Conservation (phyloP, 768 basidiomycete genomes). For the Tephrocybe sp. region DNA sequence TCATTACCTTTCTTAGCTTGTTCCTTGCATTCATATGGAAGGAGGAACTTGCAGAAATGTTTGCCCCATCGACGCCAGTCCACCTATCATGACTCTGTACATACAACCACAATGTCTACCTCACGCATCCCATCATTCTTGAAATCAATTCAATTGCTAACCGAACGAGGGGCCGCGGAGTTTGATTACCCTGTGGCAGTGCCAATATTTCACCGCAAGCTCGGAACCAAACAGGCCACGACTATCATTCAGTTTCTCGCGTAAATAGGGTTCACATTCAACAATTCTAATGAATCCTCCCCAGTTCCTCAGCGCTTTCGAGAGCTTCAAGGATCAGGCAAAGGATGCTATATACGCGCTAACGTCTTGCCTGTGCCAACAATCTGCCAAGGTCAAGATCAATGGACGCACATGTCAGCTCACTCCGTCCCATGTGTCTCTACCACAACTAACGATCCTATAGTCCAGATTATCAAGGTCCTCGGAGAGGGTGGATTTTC, state of each 20-base stretch:
- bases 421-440: constrained; percentile 5
- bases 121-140: no score
- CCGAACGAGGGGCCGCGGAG: not conserved
- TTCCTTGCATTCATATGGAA: constrained; percentile 32
- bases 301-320: constrained; percentile 46
- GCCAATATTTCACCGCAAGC: constrained; percentile 2
- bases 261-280: not conserved
- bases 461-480: constrained; percentile 88
- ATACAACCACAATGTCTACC: not conserved
- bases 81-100: not conserved
- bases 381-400: constrained; percentile 88
- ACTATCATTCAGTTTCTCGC: not conserved
- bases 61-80: constrained; percentile 2
- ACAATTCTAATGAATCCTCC: constrained; percentile 26
- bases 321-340: constrained; percentile 67
- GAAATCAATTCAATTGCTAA: no score
- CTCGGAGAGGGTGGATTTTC: constrained; percentile 97
- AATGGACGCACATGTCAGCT: constrained; percentile 90
- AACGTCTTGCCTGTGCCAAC: constrained; percentile 78
- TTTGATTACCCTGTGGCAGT: constrained; percentile 9
- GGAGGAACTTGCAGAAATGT: constrained; percentile 17
- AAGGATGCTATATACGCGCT: constrained; percentile 84
- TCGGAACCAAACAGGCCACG: constrained; percentile 9
- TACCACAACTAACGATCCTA: constrained; percentile 7
- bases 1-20: constrained; percentile 24